Evolutionary conservation across 2,329 filamentous ascomycete species (phyloP), one percentile per base, ranked within the genome.

Genomic region (Aschersonia sp.): DNA sequence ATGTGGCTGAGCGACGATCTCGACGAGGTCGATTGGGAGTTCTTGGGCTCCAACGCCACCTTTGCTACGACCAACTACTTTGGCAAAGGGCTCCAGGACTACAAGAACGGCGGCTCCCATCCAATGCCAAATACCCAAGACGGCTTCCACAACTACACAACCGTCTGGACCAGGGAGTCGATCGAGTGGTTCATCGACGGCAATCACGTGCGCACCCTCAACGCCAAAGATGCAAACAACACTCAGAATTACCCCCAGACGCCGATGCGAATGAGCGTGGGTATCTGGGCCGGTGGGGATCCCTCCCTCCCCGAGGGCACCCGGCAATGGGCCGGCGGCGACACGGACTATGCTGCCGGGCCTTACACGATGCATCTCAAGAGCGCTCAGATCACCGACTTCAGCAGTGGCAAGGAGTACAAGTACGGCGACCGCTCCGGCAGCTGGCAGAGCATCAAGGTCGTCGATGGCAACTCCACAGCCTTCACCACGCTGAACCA

Each of bases 1-100:
- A 89, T 94, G 61, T 74, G 91, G 63, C 74, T 92, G 54, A 91
- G 84, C 46, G 84, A 92, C 55, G 82, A 89, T 56, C 73, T 91
- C 10, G 89, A 94, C 61, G 87, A 94, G 65, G 81, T 94, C 41
- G 89, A 95, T 60, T 91, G 86, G 78, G 86, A 92, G 60, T 85
- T 86, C 59, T 73, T 88, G 50, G 86, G 86, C 44, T 74, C 74
- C 49, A 82, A 86, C 58, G 65, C 68, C 48, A 77, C 71, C 12
- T 65, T 73, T 35, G 83, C 77, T 6, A 74, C 85, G 56, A 82
- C 78, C 55, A 89, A 91, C 69, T 91, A 83, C 66, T 91, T 85
- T 57, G 82, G 85, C 61, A 88, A 89, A 69, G 85, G 84, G 45
- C 70, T 65, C 68, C 68, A 78, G 65, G 61, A 84, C 70, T 60